phyloP scores from a whole-genome alignment of 2,329 filamentous ascomycete genomes.

The Fonsecaea nubica region DNA sequence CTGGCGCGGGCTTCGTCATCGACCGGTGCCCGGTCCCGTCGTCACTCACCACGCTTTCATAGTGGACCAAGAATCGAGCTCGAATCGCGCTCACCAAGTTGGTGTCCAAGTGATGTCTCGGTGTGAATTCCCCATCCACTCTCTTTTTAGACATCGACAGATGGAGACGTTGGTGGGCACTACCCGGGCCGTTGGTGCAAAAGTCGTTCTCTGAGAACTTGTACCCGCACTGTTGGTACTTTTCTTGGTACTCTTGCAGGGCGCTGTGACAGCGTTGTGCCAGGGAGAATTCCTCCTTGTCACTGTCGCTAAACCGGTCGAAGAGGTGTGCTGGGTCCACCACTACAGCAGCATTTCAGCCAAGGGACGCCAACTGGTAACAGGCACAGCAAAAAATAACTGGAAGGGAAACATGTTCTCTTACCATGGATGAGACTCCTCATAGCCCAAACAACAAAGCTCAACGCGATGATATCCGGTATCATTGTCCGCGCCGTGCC shows the following conservation, averaged over 20 bases:
- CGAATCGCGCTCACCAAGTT: constrained; percentile 13
- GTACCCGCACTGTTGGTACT: constrained; percentile 19
- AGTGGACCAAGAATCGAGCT: constrained; percentile 13
- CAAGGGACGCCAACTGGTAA: neutral
- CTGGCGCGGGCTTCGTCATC: constrained; percentile 7
- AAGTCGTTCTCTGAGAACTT: constrained; percentile 5
- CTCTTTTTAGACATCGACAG: constrained; percentile 8
- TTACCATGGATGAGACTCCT: constrained; percentile 16
- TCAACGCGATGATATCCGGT: constrained; percentile 8
- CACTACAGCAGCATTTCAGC: neutral
- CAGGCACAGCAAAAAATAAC: neutral
- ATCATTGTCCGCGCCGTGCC: neutral
- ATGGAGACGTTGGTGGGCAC: constrained; percentile 14
- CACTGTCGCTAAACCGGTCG: neutral
- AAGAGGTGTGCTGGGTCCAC: constrained; percentile 16
- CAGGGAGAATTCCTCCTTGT: constrained; percentile 7
- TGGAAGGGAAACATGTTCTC: neutral
- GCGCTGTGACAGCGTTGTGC: constrained; percentile 11
- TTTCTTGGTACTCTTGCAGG: constrained; percentile 12
- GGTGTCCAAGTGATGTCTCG: neutral
- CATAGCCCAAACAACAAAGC: constrained; percentile 14
- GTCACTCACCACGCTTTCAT: constrained; percentile 12
- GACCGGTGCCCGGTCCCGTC: constrained; percentile 8
- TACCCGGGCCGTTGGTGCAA: constrained; percentile 12
- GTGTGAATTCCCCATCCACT: constrained; percentile 4